A percentile compares a stretch with the other conserved stretches of the same genome.
These are phyloP conservation scores for Debaryomyces hansenii DNA, from an alignment of 805 yeast species.

Conservation along the genomic window DNA sequence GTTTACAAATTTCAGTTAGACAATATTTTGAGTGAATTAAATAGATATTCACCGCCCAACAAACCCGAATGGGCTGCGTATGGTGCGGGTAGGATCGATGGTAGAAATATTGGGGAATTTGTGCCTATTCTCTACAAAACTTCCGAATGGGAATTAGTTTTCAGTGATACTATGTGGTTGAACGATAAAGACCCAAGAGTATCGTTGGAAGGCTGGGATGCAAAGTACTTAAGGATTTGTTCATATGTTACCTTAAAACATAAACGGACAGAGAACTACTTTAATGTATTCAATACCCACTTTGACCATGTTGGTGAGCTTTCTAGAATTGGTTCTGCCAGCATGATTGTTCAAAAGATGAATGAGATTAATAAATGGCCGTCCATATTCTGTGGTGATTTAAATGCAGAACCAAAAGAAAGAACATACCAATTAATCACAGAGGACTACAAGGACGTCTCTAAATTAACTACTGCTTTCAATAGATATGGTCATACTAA, in stretches of 20 bases:
- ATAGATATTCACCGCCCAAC: slow-evolving; percentile 11
- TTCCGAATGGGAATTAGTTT: slow-evolving; percentile 30
- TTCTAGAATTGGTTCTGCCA: slow-evolving; percentile 36
- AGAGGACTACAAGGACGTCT: slow-evolving; percentile 39
- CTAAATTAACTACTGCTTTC: slow-evolving; percentile 22
- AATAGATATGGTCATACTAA: slow-evolving; percentile 39
- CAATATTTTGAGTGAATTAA: slow-evolving; percentile 26
- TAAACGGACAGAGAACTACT: slow-evolving; percentile 21
- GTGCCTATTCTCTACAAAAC: slow-evolving; percentile 36
- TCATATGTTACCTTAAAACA: slow-evolving; percentile 33
- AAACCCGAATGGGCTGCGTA: slow-evolving; percentile 31
- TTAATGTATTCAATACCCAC: slow-evolving; percentile 42
- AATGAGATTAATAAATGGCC: slow-evolving; percentile 29
- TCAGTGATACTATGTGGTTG: slow-evolving; percentile 37
- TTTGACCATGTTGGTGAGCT: slow-evolving; percentile 39
- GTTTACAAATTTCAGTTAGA: slow-evolving; percentile 28
- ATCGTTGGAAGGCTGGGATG: slow-evolving; percentile 46
- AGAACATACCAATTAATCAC: slow-evolving; percentile 38
- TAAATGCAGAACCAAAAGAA: slow-evolving; percentile 42
- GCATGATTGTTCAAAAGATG: slow-evolving; percentile 36
- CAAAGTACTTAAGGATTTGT: slow-evolving; percentile 39
- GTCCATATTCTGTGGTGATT: slow-evolving; percentile 42
- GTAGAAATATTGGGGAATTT: slow-evolving; percentile 28
- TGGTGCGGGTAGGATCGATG: slow-evolving; percentile 39
- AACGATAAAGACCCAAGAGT: slow-evolving; percentile 34